phyloP scores from a whole-genome alignment of 1,139 yeast species.

The Nematodospora anomalae region DNA sequence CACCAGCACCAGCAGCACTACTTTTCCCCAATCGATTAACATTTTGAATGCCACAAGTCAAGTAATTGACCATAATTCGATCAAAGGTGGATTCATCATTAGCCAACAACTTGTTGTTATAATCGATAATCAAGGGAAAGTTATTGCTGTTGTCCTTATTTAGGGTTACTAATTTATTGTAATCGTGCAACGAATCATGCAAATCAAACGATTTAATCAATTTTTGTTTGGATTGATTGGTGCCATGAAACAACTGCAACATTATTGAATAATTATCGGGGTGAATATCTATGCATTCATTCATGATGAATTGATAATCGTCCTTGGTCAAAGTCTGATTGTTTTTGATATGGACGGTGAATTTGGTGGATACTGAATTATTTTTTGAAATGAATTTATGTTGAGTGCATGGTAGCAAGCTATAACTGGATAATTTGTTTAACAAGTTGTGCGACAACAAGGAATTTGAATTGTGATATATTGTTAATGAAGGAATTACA shows the following conservation, averaged over 20 bases:
- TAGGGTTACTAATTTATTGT: slow-evolving; percentile 12
- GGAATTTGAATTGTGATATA: slow-evolving; percentile 33
- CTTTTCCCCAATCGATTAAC: slow-evolving; percentile 8
- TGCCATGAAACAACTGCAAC: slow-evolving; percentile 22
- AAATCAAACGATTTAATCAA: slow-evolving; percentile 16
- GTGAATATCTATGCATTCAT: slow-evolving; percentile 42
- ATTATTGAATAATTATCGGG: slow-evolving; percentile 43
- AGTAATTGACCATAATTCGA: slow-evolving; percentile 44
- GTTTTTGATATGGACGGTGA: slow-evolving; percentile 25
- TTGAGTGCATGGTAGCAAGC: slow-evolving; percentile 24
- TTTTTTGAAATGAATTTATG: slow-evolving; percentile 12
- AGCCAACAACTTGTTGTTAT: slow-evolving; percentile 54
- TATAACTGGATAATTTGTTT: slow-evolving; percentile 22
- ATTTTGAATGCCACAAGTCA: slow-evolving; percentile 39
- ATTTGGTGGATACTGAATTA: slow-evolving; percentile 17
- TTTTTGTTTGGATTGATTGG: slow-evolving; percentile 8
- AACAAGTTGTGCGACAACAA: slow-evolving; percentile 29
- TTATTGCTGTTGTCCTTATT: too few species aligned
- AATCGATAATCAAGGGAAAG: slow-evolving; percentile 53
- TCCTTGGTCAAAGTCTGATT: slow-evolving; percentile 27
- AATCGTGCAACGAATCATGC: slow-evolving; percentile 12
- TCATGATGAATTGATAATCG: slow-evolving; percentile 37
- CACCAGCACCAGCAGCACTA: neutral
- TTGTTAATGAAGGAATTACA: slow-evolving; percentile 3
- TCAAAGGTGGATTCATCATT: slow-evolving; percentile 45